Evolutionary conservation across 2,329 filamentous ascomycete species (phyloP), one percentile per base, ranked within the genome.

Genomic region (Clonostachys rhizophaga): DNA sequence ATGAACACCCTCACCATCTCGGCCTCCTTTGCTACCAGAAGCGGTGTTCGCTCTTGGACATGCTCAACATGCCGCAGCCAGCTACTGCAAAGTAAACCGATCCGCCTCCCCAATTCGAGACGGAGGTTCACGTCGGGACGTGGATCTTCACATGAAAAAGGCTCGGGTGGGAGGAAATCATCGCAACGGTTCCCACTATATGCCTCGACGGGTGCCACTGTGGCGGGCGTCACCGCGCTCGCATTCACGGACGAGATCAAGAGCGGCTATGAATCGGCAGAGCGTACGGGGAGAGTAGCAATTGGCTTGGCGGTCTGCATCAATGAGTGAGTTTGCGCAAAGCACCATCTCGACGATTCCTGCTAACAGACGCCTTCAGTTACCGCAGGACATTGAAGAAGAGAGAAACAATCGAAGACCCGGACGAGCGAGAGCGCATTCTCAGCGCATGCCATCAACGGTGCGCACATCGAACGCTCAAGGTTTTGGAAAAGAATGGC

Each of bases 401-500:
- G 48, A 76, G 81, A 51, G 82, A 88, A 53, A 75, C 78, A 48
- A 69, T 69, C 39, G 73, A 83, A 17, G 78, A 89, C 50, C 73
- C 78, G 37, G 76, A 81, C 45, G 81, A 89, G 63, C 81, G 83
- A 60, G 72, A 79, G n/a, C 73, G 68, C n/a, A 66, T 86, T 36
- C 72, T 99, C 45, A 87, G 83, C 55, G 84, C 84, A 52, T 97
- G 94, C 62, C 94, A 99, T 67, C 87, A 95, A 64, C 81, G 94
- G 66, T 99, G 94, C 69, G 94, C 94, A 33, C 80, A 90, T 58
- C 83, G 94, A 51, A 96, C 94, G 1, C 72, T 97, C 40, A 79
- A 78, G 48, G 91, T 95, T 2, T 71, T 97, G 54, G 94, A 99
- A 75, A 90, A 89, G 74, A 97, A 96, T 66, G 94, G 95, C 24